These are phyloP conservation scores for Globisporangium spinosum DNA, from an alignment of 352 stramenopile species.

Conservation along the genomic window DNA sequence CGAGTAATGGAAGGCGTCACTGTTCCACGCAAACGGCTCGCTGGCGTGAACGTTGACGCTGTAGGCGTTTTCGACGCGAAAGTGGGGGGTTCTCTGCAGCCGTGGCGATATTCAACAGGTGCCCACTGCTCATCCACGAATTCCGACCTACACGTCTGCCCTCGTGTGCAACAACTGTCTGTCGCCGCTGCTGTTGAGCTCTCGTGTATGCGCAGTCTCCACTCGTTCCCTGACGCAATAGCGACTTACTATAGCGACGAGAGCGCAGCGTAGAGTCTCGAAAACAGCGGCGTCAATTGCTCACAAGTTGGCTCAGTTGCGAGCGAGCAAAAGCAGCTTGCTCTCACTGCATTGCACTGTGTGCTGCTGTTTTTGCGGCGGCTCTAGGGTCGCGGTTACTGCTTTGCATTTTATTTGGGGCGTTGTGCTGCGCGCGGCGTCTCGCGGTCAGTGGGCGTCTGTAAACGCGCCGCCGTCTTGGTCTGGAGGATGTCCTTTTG, in stretches of 20 bases:
- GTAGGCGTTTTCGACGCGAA: neutral
- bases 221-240: neutral
- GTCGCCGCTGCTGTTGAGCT: neutral
- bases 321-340: neutral
- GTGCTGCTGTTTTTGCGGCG: neutral
- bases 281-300: neutral
- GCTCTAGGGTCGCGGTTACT: neutral
- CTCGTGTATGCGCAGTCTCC: neutral
- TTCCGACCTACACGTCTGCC: neutral
- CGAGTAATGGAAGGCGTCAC: neutral
- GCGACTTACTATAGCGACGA: neutral
- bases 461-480: neutral
- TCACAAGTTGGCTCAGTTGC: neutral
- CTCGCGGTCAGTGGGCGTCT: too few species aligned
- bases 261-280: neutral
- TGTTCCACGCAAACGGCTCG: neutral
- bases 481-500: neutral
- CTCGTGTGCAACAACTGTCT: neutral
- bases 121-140: neutral
- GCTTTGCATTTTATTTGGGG: neutral
- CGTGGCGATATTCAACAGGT: neutral
- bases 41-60: neutral
- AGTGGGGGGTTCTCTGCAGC: neutral
- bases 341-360: neutral
- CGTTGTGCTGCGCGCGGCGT: neutral